These are phyloP conservation scores for Pyrus betulifolia DNA, from an alignment of 306 rosid species.

Conservation along the genomic window DNA sequence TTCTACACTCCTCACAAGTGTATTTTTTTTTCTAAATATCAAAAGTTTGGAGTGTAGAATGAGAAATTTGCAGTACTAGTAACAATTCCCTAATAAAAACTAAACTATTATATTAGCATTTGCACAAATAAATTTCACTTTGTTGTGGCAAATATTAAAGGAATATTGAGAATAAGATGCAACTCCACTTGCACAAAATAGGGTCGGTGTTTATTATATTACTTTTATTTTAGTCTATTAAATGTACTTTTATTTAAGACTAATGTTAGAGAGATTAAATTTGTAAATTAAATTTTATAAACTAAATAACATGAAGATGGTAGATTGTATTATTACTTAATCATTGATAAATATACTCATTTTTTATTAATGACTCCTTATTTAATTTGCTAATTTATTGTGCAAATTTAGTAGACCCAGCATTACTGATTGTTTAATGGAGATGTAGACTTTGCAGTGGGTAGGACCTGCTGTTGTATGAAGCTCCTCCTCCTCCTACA, in stretches of 20 bases:
- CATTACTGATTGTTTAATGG: neutral
- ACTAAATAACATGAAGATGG: rapidly evolving
- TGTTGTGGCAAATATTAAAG: neutral
- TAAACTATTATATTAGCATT: too few species aligned
- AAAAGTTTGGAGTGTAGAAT: too few species aligned
- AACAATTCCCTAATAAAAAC: too few species aligned
- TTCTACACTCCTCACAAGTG: too few species aligned
- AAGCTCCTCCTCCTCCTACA: neutral
- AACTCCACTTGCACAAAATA: neutral
- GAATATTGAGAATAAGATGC: neutral
- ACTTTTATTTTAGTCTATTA: neutral
- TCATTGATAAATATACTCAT: rapidly evolving
- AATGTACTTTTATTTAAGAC: neutral
- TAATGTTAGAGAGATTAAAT: too few species aligned
- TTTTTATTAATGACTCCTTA: rapidly evolving
- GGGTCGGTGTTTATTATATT: neutral
- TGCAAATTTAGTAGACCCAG: too few species aligned
- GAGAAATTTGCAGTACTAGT: too few species aligned
- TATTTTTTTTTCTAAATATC: too few species aligned
- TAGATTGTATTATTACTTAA: too few species aligned
- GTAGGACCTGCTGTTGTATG: neutral
- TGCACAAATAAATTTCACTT: neutral
- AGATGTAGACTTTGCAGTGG: neutral
- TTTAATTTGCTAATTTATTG: too few species aligned
- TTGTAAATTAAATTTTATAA: too few species aligned